Conservation (phyloP, 2,329 filamentous ascomycete species). For the Aspergillus carbonarius region DNA sequence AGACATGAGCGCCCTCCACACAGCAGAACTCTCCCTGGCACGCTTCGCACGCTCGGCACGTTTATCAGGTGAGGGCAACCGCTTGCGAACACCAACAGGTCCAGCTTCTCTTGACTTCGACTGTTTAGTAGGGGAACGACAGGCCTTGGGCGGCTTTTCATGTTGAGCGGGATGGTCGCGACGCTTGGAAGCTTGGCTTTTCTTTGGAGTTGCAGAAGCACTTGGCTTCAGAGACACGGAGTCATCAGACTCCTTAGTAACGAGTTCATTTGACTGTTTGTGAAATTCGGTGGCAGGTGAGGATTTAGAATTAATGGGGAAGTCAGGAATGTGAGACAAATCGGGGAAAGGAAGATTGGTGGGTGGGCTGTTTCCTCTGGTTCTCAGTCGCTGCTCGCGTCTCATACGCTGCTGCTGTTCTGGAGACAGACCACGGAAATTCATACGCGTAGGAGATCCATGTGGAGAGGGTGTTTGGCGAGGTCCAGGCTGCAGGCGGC, state of each 20-base stretch:
- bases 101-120: neutral
- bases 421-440: constrained; percentile 12
- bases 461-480: neutral
- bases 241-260: neutral
- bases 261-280: neutral
- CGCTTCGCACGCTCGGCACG: neutral
- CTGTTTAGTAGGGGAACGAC: neutral
- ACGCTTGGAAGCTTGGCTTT: neutral
- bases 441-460: constrained; percentile 16
- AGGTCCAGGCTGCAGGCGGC: neutral
- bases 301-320: neutral
- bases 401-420: constrained; percentile 17
- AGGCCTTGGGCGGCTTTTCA: neutral
- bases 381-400: constrained; percentile 14
- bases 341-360: constrained; percentile 19
- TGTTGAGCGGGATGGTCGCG: neutral
- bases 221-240: neutral
- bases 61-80: neutral
- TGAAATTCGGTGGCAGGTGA: neutral
- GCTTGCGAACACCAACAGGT: constrained; percentile 4
- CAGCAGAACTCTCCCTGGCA: neutral
- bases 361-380: constrained; percentile 12
- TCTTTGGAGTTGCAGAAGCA: neutral
- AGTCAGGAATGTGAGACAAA: constrained; percentile 13
- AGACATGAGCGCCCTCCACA: neutral